Evolutionary conservation across 495 filamentous ascomycete species (phyloP).

Genomic region (Penicillium dipodomyicola): DNA sequence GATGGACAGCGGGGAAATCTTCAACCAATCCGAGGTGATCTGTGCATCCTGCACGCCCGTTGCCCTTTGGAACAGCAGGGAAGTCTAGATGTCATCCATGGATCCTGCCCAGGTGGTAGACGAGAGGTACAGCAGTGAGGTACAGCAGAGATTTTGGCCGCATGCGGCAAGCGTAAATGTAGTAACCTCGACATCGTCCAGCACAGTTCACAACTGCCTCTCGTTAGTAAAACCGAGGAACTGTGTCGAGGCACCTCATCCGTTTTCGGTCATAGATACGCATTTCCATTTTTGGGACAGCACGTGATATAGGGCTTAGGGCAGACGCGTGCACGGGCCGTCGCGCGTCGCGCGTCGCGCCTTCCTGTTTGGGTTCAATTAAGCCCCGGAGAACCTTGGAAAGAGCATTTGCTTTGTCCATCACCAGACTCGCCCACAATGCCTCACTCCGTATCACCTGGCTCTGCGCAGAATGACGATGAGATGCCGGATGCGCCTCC

Average conservation of each 20-base stretch:
- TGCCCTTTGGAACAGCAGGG: neutral
- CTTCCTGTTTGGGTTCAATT: constrained; percentile 22
- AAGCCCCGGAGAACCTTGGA: neutral
- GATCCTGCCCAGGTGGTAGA: neutral
- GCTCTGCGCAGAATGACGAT: constrained; percentile 35
- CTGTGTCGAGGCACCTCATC: neutral
- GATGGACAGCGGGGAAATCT: neutral
- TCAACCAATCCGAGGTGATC: neutral
- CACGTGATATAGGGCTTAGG: constrained; percentile 27
- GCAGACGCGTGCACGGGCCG: constrained; percentile 13
- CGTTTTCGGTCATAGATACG: constrained; percentile 18
- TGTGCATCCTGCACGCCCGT: constrained; percentile 1
- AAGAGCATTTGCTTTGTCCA: neutral
- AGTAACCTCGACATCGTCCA: neutral
- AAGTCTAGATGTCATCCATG: constrained; percentile 27
- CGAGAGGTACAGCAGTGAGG: constrained; percentile 19
- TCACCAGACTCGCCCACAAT: constrained; percentile 31
- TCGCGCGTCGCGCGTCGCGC: constrained; percentile 21
- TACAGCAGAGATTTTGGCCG: constrained; percentile 9
- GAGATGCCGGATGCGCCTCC: constrained; percentile 42
- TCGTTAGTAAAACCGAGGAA: neutral
- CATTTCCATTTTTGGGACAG: neutral
- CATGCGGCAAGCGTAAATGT: constrained; percentile 13
- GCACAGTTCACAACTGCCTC: neutral
- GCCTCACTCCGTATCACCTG: constrained; percentile 53